Base-by-base conservation (phyloP, 2,329 filamentous ascomycete species). In the Trichoderma cornu-damae region DNA sequence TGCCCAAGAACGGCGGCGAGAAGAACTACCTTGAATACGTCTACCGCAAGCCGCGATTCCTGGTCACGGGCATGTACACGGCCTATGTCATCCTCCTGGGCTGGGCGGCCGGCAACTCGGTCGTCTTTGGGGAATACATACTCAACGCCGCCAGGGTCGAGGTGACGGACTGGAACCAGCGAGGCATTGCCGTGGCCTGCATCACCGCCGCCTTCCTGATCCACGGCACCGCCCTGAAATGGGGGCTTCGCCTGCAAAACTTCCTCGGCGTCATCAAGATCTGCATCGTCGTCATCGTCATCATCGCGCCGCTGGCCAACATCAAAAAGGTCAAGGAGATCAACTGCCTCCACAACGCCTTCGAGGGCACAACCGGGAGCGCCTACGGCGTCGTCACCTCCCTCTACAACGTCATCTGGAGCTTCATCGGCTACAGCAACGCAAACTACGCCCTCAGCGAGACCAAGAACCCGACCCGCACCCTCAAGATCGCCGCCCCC, bases 331-430 rank as follows among this genome's bases (percentile, higher is more conserved):
- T 86, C 40, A 78, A 81, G 48, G 66, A 75, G 34, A 81, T 82
- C 5, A 70, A 84, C 66, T 87, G 85, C 73, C 86, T 88, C 65
- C 69, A 71, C 61, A 77, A 85, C 59, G 80, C 83, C 8, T 89
- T 88, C 61, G 77, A 79, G 46, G 85, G 85, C 7, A 88, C 85
- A 4, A 86, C 82, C 1, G 81, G 82, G 6, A 85, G 79, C 62
- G 79, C 83, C 1, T 88, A 88, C 61, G 83, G 83, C 47, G 77
- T 87, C 32, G 84, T 87, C n/a, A 87, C 82, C 1, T 84, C 86
- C 0, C 72, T 89, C 0, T 88, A 87, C 75, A 88, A 87, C 63
- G 84, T 88, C 61, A 85, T 88, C 64, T 88, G 85, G 80, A 84
- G 80, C 60, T 89, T 84, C 64, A 80, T 86, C 62, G 85, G 85